A percentile compares a stretch with the other conserved stretches of the same genome.
These are phyloP conservation scores for Hypoxylon sp. DNA, from an alignment of 2,329 filamentous ascomycete species.

Conservation along the genomic window DNA sequence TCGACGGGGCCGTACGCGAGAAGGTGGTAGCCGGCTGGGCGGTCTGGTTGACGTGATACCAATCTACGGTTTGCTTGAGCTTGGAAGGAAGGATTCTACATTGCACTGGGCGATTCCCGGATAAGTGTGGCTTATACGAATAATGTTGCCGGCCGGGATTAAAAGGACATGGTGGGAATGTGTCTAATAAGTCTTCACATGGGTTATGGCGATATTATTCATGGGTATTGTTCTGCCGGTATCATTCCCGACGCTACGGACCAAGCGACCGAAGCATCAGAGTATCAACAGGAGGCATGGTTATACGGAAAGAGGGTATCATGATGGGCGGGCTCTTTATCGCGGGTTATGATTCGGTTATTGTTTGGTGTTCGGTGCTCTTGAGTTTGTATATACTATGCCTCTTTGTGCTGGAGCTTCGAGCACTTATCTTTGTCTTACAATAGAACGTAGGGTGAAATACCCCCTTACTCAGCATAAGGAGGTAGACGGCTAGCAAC, in stretches of 20 bases:
- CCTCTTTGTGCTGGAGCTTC: slow-evolving; percentile 1
- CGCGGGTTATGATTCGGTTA: slow-evolving; percentile 13
- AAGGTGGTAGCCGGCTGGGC: slow-evolving; percentile 4
- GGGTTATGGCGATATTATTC: slow-evolving; percentile 6
- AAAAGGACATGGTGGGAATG: slow-evolving; percentile 2
- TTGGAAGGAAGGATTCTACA: slow-evolving; percentile 11
- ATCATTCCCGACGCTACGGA: slow-evolving; percentile 10
- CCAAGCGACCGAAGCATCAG: slow-evolving; percentile 13
- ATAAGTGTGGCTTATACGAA: slow-evolving; percentile 10
- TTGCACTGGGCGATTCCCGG: slow-evolving; percentile 1
- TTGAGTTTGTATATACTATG: slow-evolving; percentile 28
- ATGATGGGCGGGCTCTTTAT: neutral
- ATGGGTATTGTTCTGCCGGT: slow-evolving; percentile 11
- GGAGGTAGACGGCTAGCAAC: slow-evolving; percentile 12
- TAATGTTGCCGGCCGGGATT: neutral
- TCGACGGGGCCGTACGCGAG: neutral
- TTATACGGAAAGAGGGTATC: neutral
- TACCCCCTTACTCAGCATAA: slow-evolving; percentile 2
- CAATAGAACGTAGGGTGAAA: neutral
- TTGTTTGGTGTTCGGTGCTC: slow-evolving; percentile 21
- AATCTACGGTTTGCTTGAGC: neutral
- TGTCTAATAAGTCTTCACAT: neutral
- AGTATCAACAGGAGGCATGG: slow-evolving; percentile 27
- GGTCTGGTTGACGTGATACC: neutral
- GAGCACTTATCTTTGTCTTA: neutral